Base-by-base conservation (phyloP, 805 yeast genomes). In the Naumovozyma baii region DNA sequence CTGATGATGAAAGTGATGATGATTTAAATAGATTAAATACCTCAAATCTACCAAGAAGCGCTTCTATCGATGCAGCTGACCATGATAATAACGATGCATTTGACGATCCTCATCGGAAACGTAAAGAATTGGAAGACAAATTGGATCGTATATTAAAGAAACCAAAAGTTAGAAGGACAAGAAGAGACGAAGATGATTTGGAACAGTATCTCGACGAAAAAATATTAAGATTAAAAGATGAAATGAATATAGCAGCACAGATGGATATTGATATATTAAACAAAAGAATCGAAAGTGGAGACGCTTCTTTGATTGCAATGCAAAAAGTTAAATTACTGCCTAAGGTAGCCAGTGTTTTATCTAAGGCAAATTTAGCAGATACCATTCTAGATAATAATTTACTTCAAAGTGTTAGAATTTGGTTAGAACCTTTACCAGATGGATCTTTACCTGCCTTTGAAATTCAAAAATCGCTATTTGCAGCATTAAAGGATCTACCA, bases 371-470 rank as follows among this genome's bases (percentile, higher is more conserved):
- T 57, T 69, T 92, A 51, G 88, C 95, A 26, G 95, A 90, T 56
- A 82, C 95, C 20, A 85, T 92, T 43, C 70, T 92, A 54, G 99
- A 92, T 66, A 92, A 92, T 60, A 92, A 92, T 61, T 63, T 92
- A 51, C 69, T 92, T 43, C 96, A 90, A 53, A 90, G 95, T 37
- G 88, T 92, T 19, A 74, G 97, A 51, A 80, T 86, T 59, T 92
- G 99, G 99, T 70, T 92, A 42, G 99, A 92, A 62, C 99, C 99
- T 22, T 71, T 92, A 52, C 98, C 98, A 3, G 97, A 94, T 69
- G 95, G 94, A 34, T 85, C 96, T 9, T 71, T 92, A 64, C 99
- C 99, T n/a, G 88, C 95, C 1, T 92, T 83, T 65, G 95, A 87
- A 61, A 90, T 92, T 48, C 98, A 92, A 61, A 85, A 82, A 60